Conservation (phyloP, 805 yeast genomes). For the Myxozyma geophila region DNA sequence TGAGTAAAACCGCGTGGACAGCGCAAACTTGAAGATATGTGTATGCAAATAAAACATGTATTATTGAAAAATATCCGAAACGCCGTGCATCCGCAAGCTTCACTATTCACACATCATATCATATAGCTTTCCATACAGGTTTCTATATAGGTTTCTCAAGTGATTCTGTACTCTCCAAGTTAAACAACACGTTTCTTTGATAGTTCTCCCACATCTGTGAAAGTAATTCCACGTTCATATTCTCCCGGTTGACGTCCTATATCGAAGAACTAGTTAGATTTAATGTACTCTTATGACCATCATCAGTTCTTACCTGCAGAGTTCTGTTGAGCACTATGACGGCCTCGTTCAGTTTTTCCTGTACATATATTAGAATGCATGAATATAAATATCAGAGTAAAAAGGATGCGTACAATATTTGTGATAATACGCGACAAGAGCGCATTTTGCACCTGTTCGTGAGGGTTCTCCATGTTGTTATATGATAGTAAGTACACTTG, state of each 20-base stretch:
- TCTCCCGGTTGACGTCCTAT: constrained; percentile 62
- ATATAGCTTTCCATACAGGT: constrained; percentile 27
- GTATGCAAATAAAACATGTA: no score
- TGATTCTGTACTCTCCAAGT: constrained; percentile 66
- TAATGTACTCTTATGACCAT: constrained; percentile 22
- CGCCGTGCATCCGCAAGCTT: not conserved
- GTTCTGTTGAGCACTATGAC: constrained; percentile 65
- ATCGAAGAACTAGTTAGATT: not conserved
- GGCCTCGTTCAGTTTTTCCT: constrained; percentile 75
- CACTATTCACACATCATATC: not conserved
- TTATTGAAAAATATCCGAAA: not conserved
- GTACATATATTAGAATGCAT: not conserved
- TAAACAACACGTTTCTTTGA: constrained; percentile 69
- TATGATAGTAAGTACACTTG: not conserved
- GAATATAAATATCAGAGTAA: not conserved
- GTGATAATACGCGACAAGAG: constrained; percentile 74
- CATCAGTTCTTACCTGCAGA: constrained; percentile 49
- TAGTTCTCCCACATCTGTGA: constrained; percentile 82
- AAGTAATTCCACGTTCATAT: constrained; percentile 70
- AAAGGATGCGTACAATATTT: constrained; percentile 61
- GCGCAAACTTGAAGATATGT: no score
- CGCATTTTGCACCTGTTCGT: constrained; percentile 78
- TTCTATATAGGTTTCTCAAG: constrained; percentile 43
- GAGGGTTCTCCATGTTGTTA: constrained; percentile 72
- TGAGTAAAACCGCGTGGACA: no score